Conservation (phyloP, 768 basidiomycete species). For the Leccinum boreale region DNA sequence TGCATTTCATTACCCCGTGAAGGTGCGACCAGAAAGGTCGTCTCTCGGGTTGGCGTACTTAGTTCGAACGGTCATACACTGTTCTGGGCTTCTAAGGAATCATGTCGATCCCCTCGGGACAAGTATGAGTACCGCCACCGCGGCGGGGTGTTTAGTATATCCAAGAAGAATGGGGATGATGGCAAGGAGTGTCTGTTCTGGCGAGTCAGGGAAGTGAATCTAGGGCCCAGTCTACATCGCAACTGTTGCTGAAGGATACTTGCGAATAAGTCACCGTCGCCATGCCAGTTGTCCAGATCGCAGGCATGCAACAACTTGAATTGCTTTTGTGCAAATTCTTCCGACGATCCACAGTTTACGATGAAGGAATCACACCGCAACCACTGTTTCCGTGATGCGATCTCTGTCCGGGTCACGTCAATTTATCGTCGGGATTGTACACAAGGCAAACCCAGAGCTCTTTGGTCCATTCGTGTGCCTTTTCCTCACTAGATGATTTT, state of each 20-base stretch:
- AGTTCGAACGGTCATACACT: conserved; percentile 4
- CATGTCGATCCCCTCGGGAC: conserved; percentile 5
- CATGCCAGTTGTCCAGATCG: conserved; percentile 3
- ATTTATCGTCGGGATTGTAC: conserved; percentile 50
- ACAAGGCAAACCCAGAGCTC: conserved; percentile 54
- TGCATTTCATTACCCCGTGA: conserved; percentile 1
- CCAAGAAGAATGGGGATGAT: conserved; percentile 7
- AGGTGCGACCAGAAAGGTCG: conserved; percentile 3
- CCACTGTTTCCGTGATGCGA: conserved; percentile 27
- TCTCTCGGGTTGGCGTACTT: conserved; percentile 2
- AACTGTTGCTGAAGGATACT: neutral
- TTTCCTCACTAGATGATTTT: conserved; percentile 50
- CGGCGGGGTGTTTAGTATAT: conserved; percentile 1
- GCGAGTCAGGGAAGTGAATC: conserved; percentile 13
- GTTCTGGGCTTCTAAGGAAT: neutral
- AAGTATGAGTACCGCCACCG: conserved; percentile 2
- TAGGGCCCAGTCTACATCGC: neutral
- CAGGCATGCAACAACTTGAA: neutral
- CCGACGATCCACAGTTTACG: conserved; percentile 8
- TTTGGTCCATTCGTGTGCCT: conserved; percentile 44
- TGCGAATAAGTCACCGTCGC: conserved; percentile 7
- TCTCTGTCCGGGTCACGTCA: conserved; percentile 49
- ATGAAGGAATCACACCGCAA: conserved; percentile 6
- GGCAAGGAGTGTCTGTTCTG: conserved; percentile 1
- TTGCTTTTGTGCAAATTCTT: conserved; percentile 2